Conservation (phyloP, 345 rosid genomes). For the Populus deltoides region DNA sequence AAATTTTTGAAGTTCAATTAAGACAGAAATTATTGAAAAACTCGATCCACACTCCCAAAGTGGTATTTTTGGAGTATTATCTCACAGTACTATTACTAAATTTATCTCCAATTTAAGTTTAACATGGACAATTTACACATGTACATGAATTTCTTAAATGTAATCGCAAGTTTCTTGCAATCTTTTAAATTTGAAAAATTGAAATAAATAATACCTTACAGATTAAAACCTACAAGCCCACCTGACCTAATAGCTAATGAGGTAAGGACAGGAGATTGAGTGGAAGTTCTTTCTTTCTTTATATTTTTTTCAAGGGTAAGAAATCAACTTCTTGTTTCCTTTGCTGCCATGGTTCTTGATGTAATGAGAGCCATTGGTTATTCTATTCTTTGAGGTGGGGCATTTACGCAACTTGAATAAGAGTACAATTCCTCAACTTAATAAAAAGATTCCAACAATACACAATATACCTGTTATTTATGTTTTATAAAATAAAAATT, state of each 20-base stretch:
- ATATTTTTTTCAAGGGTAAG: not conserved
- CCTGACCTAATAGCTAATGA: not conserved
- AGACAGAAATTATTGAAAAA: not conserved
- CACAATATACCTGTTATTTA: no score
- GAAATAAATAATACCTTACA: not conserved
- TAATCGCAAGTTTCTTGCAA: not conserved
- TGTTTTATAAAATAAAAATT: no score
- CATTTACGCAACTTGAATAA: no score
- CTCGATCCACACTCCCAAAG: not conserved
- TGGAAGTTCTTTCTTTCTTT: not conserved
- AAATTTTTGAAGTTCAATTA: not conserved
- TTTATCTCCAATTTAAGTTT: not conserved
- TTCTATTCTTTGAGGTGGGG: not conserved
- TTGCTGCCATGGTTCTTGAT: not conserved
- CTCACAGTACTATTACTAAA: not conserved
- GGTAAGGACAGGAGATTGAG: not conserved
- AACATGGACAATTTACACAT: not conserved
- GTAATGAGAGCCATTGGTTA: not conserved
- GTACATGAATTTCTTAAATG: not conserved
- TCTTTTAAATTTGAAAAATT: not conserved
- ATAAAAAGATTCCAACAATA: no score
- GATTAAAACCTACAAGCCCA: not conserved
- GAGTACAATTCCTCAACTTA: no score
- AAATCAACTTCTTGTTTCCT: not conserved
- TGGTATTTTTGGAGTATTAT: not conserved